Conservation (phyloP, 805 yeast species). For the Wilhelminamyces savonicus region DNA sequence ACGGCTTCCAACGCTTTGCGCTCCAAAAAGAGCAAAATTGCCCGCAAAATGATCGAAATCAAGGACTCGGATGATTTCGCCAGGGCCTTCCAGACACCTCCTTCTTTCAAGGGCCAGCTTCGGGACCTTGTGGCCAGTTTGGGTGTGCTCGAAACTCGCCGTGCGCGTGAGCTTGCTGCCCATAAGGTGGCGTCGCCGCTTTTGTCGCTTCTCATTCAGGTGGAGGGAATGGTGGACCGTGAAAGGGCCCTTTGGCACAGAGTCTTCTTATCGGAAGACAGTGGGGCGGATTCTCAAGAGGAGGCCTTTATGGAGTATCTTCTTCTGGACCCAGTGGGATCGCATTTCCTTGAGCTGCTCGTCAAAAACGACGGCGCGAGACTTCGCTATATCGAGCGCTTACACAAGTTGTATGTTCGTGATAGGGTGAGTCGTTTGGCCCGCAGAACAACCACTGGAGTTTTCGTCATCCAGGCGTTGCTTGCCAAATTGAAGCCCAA, state of each 20-base stretch:
- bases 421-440: constrained; percentile 69
- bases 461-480: constrained; percentile 68
- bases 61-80: constrained; percentile 70
- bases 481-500: constrained; percentile 56
- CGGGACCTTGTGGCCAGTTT: constrained; percentile 28
- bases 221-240: constrained; percentile 75
- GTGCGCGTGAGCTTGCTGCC: constrained; percentile 66
- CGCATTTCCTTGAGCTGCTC: constrained; percentile 78
- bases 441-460: constrained; percentile 78
- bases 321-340: constrained; percentile 84
- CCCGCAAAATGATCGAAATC: constrained; percentile 88
- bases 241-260: constrained; percentile 67
- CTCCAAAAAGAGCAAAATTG: constrained; percentile 78
- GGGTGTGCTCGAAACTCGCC: too few species aligned
- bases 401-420: constrained; percentile 66
- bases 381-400: constrained; percentile 60
- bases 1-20: constrained; percentile 66
- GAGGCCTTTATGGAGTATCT: constrained; percentile 80
- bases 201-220: constrained; percentile 65
- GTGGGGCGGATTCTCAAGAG: constrained; percentile 52
- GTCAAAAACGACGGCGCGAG: constrained; percentile 57
- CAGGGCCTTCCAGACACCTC: constrained; percentile 62
- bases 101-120: constrained; percentile 57
- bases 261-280: constrained; percentile 46
- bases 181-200: constrained; percentile 86